phyloP scores from a whole-genome alignment of 257 asterid genomes.

The Solanum chmielewskii region DNA sequence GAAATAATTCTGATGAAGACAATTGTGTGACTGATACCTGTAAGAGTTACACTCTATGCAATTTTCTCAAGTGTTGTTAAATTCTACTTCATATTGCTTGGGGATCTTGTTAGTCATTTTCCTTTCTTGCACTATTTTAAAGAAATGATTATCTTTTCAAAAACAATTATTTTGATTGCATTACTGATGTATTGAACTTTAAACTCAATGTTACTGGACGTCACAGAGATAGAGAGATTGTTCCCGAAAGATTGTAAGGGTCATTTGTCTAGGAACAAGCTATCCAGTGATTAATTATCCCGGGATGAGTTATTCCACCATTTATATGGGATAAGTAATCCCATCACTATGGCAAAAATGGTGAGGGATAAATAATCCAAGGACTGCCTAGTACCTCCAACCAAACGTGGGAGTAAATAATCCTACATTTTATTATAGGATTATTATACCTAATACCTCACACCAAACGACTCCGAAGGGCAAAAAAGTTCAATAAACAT shows the following conservation, averaged over 20 bases:
- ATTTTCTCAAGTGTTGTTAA: not conserved
- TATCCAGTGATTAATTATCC: not conserved
- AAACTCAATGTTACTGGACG: not conserved
- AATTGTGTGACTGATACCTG: not conserved
- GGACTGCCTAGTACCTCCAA: not conserved
- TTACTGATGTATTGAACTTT: not conserved
- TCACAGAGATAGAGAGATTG: fast-evolving
- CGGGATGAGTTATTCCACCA: not conserved
- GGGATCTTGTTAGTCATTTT: not conserved
- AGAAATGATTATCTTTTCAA: not conserved
- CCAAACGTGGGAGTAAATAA: not conserved
- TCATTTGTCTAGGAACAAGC: not conserved
- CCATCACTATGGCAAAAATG: not conserved
- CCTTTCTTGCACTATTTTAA: not conserved
- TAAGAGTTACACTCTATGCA: not conserved
- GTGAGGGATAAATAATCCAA: not conserved
- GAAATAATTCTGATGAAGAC: not conserved
- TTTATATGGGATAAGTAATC: not conserved
- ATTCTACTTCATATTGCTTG: not conserved
- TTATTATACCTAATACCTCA: not conserved
- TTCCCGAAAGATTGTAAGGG: not conserved
- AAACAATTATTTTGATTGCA: not conserved
- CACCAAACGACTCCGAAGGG: not conserved
- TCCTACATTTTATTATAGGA: not conserved
- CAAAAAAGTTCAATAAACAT: not conserved